phyloP scores from a whole-genome alignment of 108 stramenopile species.

The Cyclostephanos invisitatus region DNA sequence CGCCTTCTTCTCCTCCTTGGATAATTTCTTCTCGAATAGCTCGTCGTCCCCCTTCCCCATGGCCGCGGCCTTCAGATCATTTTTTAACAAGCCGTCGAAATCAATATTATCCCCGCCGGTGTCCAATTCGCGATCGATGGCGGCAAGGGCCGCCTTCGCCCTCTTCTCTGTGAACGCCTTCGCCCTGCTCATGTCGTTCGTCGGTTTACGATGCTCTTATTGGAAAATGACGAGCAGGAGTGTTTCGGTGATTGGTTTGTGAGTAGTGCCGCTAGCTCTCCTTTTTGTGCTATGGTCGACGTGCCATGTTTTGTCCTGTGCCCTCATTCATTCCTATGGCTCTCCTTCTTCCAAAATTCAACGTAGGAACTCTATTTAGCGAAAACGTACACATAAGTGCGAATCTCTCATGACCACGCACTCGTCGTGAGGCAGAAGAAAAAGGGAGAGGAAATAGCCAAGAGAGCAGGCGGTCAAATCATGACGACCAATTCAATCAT shows the following conservation, averaged over 20 bases:
- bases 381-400: no score
- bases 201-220: background rate
- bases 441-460: no score
- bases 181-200: conserved; percentile 10
- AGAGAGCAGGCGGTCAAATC: no score
- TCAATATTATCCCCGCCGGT: conserved; percentile 72
- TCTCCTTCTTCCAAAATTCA: no score
- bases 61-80: conserved; percentile 80
- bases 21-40: conserved; percentile 89
- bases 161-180: conserved; percentile 58
- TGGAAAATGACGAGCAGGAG: background rate
- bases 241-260: background rate
- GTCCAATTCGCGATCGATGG: conserved; percentile 71
- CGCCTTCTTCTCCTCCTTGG: conserved; percentile 93
- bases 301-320: no score
- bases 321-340: no score
- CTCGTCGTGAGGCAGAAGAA: no score
- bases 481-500: no score
- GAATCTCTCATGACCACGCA: no score
- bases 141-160: conserved; percentile 59
- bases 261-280: no score
- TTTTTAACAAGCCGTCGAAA: conserved; percentile 44
- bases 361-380: no score
- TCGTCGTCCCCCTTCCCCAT: conserved; percentile 92
- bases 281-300: no score